Conservation (phyloP, 176 grass and related monocot species). For the Lolium rigidum region DNA sequence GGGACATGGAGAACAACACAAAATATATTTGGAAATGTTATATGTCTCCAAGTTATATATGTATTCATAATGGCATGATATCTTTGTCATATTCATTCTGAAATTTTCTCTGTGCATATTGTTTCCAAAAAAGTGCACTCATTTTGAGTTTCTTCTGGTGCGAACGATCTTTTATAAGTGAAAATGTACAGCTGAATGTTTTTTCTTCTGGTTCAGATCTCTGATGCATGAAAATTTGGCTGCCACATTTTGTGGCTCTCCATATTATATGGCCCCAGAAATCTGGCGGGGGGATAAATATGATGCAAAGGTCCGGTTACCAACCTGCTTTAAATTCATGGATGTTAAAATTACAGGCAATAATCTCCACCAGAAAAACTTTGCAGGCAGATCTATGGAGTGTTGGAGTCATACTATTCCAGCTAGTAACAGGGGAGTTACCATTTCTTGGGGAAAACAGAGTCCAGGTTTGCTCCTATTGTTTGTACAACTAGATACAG, state of each 20-base stretch:
- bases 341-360: background rate
- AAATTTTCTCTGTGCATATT: slow-evolving; percentile 7
- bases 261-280: slow-evolving; percentile 85
- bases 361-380: slow-evolving; percentile 19
- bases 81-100: background rate
- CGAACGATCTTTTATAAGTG: background rate
- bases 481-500: background rate
- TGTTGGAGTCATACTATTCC: slow-evolving; percentile 76
- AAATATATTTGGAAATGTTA: background rate
- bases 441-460: slow-evolving; percentile 54
- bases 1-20: background rate
- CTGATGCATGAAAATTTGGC: slow-evolving; percentile 73
- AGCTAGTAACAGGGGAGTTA: slow-evolving; percentile 67
- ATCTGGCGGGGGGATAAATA: slow-evolving; percentile 68
- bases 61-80: background rate
- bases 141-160: background rate
- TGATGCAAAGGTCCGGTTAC: slow-evolving; percentile 64
- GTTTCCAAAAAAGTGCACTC: slow-evolving; percentile 23
- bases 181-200: slow-evolving; percentile 18
- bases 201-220: slow-evolving; percentile 38
- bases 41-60: background rate
- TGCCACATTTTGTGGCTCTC: slow-evolving; percentile 71
- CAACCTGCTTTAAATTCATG: background rate
- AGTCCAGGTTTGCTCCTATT: slow-evolving; percentile 44
- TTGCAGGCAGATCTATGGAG: slow-evolving; percentile 88